Evolutionary conservation across 192 early-diverging fungal genomes (phyloP).

Genomic region (Backusella circina): DNA sequence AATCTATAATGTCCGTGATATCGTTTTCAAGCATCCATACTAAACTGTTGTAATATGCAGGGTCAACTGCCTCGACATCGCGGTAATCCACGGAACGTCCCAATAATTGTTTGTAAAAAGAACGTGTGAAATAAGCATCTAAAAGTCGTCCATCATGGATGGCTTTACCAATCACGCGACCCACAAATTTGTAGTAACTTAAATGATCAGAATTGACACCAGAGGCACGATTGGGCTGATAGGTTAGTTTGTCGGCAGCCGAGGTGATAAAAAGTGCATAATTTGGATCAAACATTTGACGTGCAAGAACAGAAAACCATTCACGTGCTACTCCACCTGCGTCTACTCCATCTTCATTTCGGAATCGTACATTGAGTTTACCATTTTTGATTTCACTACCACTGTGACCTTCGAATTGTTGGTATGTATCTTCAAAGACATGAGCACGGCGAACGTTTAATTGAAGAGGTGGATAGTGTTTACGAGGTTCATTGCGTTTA

Average conservation of each 20-base stretch:
- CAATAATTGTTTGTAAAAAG: slow-evolving; percentile 97
- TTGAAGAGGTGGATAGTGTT: slow-evolving; percentile 68
- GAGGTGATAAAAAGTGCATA: slow-evolving; percentile 98
- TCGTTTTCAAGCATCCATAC: slow-evolving; percentile 98
- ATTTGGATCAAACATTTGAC: slow-evolving; percentile 97
- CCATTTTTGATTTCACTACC: slow-evolving; percentile 93
- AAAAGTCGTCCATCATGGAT: slow-evolving; percentile 93
- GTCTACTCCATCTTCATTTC: slow-evolving; percentile 96
- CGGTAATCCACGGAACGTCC: slow-evolving; percentile 90
- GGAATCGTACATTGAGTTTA: slow-evolving; percentile 90
- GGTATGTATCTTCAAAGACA: slow-evolving; percentile 97
- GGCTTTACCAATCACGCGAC: slow-evolving; percentile 97
- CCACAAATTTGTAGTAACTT: slow-evolving; percentile 95
- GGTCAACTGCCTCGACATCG: slow-evolving; percentile 97
- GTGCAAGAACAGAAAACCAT: slow-evolving; percentile 95
- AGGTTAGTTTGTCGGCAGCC: slow-evolving; percentile 91
- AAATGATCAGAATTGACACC: slow-evolving; percentile 92
- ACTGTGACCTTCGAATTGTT: slow-evolving; percentile 80
- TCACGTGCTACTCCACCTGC: slow-evolving; percentile 96
- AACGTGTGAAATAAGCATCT: slow-evolving; percentile 96
- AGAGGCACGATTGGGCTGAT: slow-evolving; percentile 94
- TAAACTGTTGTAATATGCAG: slow-evolving; percentile 93
- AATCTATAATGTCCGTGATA: slow-evolving; percentile 90
- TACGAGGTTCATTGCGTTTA: slow-evolving; percentile 60
- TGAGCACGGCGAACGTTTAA: slow-evolving; percentile 89